Evolutionary conservation across 768 basidiomycete species (phyloP).

Genomic region (Leccinum incarnatum): DNA sequence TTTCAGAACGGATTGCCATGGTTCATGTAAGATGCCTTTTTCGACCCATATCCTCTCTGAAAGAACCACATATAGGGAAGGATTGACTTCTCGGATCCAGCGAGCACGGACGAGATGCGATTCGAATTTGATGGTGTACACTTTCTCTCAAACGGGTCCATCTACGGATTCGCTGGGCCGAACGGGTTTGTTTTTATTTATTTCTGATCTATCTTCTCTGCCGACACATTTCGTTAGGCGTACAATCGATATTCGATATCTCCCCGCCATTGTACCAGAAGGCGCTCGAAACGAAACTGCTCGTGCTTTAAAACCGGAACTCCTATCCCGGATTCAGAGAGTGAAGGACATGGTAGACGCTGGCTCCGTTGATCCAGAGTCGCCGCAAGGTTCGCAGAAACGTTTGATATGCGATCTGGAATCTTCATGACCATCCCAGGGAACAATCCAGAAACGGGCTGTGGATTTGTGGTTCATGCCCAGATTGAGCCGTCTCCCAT

Average conservation of each 20-base stretch:
- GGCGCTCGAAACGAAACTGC: conserved; percentile 56
- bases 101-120: conserved; percentile 54
- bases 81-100: conserved; percentile 59
- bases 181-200: conserved; percentile 43
- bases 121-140: conserved; percentile 79
- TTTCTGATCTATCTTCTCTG: not conserved
- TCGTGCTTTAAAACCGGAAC: conserved; percentile 55
- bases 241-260: conserved; percentile 60
- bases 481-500: conserved; percentile 59
- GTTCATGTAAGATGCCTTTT: conserved; percentile 54
- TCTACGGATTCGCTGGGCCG: conserved; percentile 73
- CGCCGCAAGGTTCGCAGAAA: conserved; percentile 29
- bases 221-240: conserved; percentile 36
- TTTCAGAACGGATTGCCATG: conserved; percentile 50
- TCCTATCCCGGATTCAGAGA: conserved; percentile 55
- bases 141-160: conserved; percentile 66
- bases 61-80: conserved; percentile 49
- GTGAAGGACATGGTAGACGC: conserved; percentile 61
- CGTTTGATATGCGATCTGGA: not conserved
- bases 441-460: conserved; percentile 45
- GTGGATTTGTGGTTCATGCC: conserved; percentile 64
- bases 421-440: conserved; percentile 34
- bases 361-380: conserved; percentile 60
- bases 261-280: conserved; percentile 65
- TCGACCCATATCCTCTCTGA: conserved; percentile 4